phyloP scores from a whole-genome alignment of 306 rosid species.

The Rosa rugosa region DNA sequence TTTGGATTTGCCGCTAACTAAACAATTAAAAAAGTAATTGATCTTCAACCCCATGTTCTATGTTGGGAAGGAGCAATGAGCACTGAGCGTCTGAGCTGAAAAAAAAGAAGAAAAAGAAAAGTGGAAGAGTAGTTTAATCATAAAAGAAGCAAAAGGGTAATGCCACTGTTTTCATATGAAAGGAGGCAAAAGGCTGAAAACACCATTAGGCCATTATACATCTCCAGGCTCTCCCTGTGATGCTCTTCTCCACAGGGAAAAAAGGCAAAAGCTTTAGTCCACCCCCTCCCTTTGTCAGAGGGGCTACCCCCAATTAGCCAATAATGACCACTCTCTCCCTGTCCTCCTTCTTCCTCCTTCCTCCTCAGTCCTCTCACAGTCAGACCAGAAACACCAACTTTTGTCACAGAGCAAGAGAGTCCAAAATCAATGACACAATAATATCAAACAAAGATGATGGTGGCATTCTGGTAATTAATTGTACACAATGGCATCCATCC shows the following conservation, averaged over 20 bases:
- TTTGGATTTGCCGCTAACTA: neutral
- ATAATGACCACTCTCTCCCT: neutral
- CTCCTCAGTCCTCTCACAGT: neutral
- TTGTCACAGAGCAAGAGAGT: slow-evolving; percentile 14
- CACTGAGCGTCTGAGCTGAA: neutral
- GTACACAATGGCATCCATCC: neutral
- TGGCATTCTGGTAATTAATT: slow-evolving; percentile 33
- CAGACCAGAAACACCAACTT: slow-evolving; percentile 13
- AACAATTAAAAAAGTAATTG: neutral
- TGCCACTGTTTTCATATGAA: slow-evolving; percentile 2
- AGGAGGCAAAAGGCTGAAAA: slow-evolving; percentile 9
- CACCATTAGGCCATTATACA: neutral
- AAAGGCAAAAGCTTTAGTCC: slow-evolving; percentile 2
- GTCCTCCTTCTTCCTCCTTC: neutral
- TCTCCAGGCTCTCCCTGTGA: slow-evolving; percentile 18
- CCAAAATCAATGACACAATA: slow-evolving; percentile 14
- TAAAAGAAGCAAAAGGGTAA: neutral
- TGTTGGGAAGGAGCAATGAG: slow-evolving; percentile 7
- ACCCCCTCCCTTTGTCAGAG: slow-evolving; percentile 3
- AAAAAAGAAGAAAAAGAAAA: neutral
- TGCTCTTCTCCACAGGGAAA: neutral
- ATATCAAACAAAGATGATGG: slow-evolving; percentile 2
- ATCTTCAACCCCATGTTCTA: neutral
- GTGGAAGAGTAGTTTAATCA: slow-evolving; percentile 5
- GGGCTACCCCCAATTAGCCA: slow-evolving; percentile 6